Evolutionary conservation across 2,329 filamentous ascomycete species (phyloP).

Genomic region (Neurospora sp.): DNA sequence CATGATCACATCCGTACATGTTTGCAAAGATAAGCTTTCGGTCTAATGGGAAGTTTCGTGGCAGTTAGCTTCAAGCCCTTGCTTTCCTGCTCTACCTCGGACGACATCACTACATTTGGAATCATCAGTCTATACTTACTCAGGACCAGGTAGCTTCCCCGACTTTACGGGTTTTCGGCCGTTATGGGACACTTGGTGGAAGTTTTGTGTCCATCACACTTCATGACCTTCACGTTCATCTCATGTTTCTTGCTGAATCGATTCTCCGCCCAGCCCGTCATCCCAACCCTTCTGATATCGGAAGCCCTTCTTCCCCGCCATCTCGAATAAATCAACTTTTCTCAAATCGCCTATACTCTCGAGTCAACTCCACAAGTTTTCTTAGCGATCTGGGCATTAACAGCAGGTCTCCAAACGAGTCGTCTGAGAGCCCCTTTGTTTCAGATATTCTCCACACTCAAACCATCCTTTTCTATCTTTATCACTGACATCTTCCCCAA

Average conservation of each 20-base stretch:
- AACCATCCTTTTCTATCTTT: neutral
- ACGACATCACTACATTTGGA: neutral
- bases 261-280: neutral
- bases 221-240: neutral
- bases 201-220: neutral
- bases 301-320: neutral
- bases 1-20: neutral
- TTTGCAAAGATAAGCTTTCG: neutral
- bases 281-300: neutral
- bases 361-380: neutral
- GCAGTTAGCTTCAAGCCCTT: neutral
- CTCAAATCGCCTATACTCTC: neutral
- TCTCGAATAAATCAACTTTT: neutral
- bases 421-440: neutral
- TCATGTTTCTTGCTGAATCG: neutral
- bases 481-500: neutral
- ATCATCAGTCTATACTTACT: neutral
- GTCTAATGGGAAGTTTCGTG: neutral
- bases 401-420: neutral
- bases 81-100: neutral
- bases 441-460: neutral
- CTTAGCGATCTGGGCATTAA: neutral
- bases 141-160: neutral
- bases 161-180: neutral
- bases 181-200: neutral